These are phyloP conservation scores for Caloboletus firmus DNA, from an alignment of 1,284 basidiomycete genomes.

Conservation along the genomic window DNA sequence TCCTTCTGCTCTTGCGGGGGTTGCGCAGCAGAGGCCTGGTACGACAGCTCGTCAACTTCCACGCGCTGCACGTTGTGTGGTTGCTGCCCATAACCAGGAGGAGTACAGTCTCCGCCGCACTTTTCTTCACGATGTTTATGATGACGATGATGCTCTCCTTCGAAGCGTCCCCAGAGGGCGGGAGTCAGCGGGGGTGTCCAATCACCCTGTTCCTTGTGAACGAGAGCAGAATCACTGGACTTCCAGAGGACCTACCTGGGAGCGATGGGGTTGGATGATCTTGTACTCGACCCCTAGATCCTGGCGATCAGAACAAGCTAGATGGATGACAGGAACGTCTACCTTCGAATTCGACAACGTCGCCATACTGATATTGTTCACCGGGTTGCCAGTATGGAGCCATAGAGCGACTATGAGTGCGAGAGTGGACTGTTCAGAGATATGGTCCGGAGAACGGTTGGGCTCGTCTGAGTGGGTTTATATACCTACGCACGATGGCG, in stretches of 20 bases:
- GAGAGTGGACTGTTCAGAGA: conserved; percentile 9
- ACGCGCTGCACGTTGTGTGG: conserved; percentile 31
- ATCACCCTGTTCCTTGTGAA: conserved; percentile 45
- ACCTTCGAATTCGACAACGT: conserved; percentile 63
- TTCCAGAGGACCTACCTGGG: conserved; percentile 47
- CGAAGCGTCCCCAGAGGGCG: conserved; percentile 63
- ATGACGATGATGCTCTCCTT: conserved; percentile 32
- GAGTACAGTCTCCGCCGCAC: conserved; percentile 18
- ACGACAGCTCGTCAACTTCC: conserved; percentile 28
- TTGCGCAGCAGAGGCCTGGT: conserved; percentile 36
- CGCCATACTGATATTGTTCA: conserved; percentile 54
- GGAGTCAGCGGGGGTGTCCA: conserved; percentile 64
- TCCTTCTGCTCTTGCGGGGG: conserved; percentile 48
- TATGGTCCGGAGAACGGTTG: not conserved
- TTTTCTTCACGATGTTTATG: conserved; percentile 20
- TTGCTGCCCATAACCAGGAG: conserved; percentile 33
- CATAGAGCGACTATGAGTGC: conserved; percentile 38
- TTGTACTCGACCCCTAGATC: conserved; percentile 57
- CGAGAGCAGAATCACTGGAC: not conserved
- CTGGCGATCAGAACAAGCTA: conserved; percentile 13
- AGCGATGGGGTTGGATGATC: conserved; percentile 68
- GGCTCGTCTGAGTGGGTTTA: conserved; percentile 14
- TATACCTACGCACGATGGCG: conserved; percentile 19
- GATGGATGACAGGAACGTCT: not conserved
- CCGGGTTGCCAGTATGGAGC: conserved; percentile 60